These are phyloP conservation scores for Coemansia brasiliensis DNA, from an alignment of 192 early-diverging fungal genomes.

Conservation along the genomic window DNA sequence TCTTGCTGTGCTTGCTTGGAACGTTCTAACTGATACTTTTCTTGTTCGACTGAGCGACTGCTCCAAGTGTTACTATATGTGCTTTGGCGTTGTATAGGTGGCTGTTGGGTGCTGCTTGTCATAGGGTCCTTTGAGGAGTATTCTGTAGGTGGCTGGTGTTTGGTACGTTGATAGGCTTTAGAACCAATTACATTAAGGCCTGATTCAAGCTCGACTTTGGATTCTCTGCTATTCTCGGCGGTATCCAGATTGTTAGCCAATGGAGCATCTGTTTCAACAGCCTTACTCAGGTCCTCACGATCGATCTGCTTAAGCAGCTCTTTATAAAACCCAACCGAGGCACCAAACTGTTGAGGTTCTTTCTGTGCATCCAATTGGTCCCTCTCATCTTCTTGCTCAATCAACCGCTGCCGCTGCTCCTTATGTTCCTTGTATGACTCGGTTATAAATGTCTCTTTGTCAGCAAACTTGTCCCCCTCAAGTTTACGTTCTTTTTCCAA, in stretches of 20 bases:
- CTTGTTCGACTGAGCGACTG: background rate
- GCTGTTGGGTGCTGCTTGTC: background rate
- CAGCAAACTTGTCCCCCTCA: conserved; percentile 36
- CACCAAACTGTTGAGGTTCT: conserved; percentile 9
- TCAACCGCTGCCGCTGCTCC: conserved; percentile 29
- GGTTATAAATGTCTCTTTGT: conserved; percentile 49
- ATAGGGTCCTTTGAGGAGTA: background rate
- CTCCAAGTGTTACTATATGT: background rate
- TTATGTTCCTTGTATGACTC: conserved; percentile 41
- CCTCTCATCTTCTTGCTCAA: conserved; percentile 28
- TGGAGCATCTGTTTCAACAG: conserved; percentile 20
- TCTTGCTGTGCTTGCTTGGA: conserved; percentile 5
- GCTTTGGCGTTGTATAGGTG: background rate
- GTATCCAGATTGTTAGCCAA: too few relatives aligned
- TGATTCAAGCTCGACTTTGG: background rate
- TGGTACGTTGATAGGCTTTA: background rate
- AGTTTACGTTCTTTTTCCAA: conserved; percentile 37
- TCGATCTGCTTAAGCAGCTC: conserved; percentile 54
- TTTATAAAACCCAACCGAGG: conserved; percentile 23
- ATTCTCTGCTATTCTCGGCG: background rate
- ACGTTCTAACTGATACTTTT: conserved; percentile 1
- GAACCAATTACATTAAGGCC: conserved; percentile 2
- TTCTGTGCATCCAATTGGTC: conserved; percentile 10
- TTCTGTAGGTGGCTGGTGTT: background rate
- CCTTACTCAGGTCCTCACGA: conserved; percentile 66